A percentile compares a stretch with the other conserved stretches of the same genome.
These are phyloP conservation scores for Theobroma grandiflorum DNA, from an alignment of 441 rosid genomes.

Conservation along the genomic window DNA sequence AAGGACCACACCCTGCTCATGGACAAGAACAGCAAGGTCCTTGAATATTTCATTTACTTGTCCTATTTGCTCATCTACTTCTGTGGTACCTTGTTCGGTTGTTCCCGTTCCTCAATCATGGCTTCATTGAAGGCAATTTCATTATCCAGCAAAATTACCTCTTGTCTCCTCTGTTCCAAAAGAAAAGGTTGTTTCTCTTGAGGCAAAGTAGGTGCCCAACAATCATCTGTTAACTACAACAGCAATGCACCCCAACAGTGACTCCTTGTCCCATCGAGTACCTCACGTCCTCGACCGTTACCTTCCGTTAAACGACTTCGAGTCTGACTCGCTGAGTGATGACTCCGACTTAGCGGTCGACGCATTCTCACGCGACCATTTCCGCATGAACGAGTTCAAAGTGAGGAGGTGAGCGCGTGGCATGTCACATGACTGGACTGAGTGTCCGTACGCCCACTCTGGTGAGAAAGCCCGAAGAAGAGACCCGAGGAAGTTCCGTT, in stretches of 20 bases:
- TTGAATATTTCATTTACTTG: slow-evolving; percentile 73
- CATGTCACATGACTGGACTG: slow-evolving; percentile 73
- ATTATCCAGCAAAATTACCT: slow-evolving; percentile 62
- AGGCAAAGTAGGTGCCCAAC: slow-evolving; percentile 32
- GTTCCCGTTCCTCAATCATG: slow-evolving; percentile 72
- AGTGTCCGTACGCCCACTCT: slow-evolving; percentile 71
- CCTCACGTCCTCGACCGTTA: slow-evolving; percentile 47
- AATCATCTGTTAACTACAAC: slow-evolving; percentile 37
- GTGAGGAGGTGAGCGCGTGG: slow-evolving; percentile 61
- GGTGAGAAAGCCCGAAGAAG: slow-evolving; percentile 70
- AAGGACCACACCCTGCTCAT: slow-evolving; percentile 72
- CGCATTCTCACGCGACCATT: slow-evolving; percentile 58
- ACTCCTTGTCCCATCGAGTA: slow-evolving; percentile 41
- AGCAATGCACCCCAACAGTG: slow-evolving; percentile 31
- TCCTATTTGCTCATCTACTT: slow-evolving; percentile 68
- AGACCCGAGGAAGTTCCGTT: slow-evolving; percentile 56
- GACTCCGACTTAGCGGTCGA: slow-evolving; percentile 42
- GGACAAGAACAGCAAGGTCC: slow-evolving; percentile 78
- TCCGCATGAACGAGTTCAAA: slow-evolving; percentile 70
- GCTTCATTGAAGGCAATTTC: slow-evolving; percentile 78
- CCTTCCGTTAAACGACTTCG: slow-evolving; percentile 52
- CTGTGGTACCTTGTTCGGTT: slow-evolving; percentile 55
- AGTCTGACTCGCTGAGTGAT: slow-evolving; percentile 39
- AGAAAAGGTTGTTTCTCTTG: slow-evolving; percentile 60
- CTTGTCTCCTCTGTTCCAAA: slow-evolving; percentile 64